Evolutionary conservation across 2,329 filamentous ascomycete species (phyloP).

Genomic region (Whalleya microplaca): DNA sequence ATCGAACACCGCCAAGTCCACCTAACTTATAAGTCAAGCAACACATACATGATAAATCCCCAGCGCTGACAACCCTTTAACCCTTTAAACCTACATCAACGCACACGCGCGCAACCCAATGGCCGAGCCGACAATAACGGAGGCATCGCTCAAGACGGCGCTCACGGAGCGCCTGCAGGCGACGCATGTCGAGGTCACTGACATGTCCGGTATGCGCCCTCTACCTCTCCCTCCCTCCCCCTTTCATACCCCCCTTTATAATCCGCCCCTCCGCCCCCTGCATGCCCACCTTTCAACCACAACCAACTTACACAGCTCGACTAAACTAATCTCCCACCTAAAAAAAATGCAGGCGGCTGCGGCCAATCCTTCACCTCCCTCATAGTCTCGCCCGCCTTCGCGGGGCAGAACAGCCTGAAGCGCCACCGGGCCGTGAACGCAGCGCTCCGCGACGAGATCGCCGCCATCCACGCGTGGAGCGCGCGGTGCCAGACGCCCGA

Average conservation of each 20-base stretch:
- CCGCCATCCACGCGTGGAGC: conserved; percentile 91
- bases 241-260: conserved; percentile 11
- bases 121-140: conserved; percentile 68
- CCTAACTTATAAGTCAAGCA: not conserved
- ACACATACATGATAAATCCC: no score
- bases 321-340: not conserved
- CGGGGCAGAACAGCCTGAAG: conserved; percentile 75
- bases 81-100: not conserved
- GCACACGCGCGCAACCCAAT: conserved; percentile 37
- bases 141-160: conserved; percentile 69
- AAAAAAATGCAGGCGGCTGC: conserved; percentile 60
- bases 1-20: not conserved
- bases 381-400: conserved; percentile 68
- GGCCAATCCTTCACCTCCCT: conserved; percentile 64
- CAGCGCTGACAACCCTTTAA: no score
- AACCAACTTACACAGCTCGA: conserved; percentile 7
- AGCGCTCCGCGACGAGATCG: conserved; percentile 84
- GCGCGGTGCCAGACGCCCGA: conserved; percentile 91
- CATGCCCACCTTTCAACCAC: not conserved
- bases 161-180: conserved; percentile 73
- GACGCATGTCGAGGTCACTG: conserved; percentile 82
- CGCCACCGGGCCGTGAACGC: conserved; percentile 86
- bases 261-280: conserved; percentile 3
- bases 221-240: conserved; percentile 2
- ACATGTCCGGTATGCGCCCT: conserved; percentile 78